phyloP scores from a whole-genome alignment of 768 basidiomycete species.

The Asterophora parasitica region DNA sequence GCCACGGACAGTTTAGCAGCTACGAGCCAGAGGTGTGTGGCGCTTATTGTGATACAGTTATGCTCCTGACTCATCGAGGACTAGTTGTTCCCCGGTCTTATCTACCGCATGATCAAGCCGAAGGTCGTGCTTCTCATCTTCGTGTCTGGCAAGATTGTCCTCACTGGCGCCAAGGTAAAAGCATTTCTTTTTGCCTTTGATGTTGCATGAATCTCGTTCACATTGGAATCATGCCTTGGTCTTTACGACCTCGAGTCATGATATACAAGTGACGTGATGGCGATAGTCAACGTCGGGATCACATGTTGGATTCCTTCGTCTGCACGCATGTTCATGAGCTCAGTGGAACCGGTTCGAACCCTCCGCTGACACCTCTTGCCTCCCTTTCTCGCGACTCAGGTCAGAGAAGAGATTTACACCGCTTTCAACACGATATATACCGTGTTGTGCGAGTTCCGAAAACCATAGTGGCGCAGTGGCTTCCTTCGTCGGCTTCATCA shows the following conservation, averaged over 20 bases:
- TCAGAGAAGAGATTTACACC: slow-evolving; percentile 98
- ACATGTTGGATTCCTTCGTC: slow-evolving; percentile 25
- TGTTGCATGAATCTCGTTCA: slow-evolving; percentile 15
- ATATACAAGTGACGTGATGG: slow-evolving; percentile 10
- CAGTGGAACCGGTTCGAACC: slow-evolving; percentile 42
- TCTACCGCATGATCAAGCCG: slow-evolving; percentile 99
- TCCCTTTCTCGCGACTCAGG: slow-evolving; percentile 48
- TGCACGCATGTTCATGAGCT: slow-evolving; percentile 25
- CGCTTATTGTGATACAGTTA: neutral
- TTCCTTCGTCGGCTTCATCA: slow-evolving; percentile 3
- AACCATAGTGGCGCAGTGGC: slow-evolving; percentile 47
- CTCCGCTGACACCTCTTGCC: slow-evolving; percentile 41
- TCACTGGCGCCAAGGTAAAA: slow-evolving; percentile 96
- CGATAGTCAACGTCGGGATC: slow-evolving; percentile 11
- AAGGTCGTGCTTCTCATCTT: slow-evolving; percentile 99
- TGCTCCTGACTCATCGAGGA: slow-evolving; percentile 9
- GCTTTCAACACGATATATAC: slow-evolving; percentile 99
- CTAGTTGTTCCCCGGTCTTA: slow-evolving; percentile 96
- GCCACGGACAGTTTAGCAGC: slow-evolving; percentile 95
- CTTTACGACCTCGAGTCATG: neutral
- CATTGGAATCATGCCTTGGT: slow-evolving; percentile 1
- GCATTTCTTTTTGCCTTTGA: slow-evolving; percentile 19
- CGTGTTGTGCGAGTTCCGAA: slow-evolving; percentile 92
- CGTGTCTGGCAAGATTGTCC: slow-evolving; percentile 97
- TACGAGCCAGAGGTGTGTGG: slow-evolving; percentile 91